Evolutionary conservation across 2,329 filamentous ascomycete genomes (phyloP).

Genomic region (Botrytis tulipae): DNA sequence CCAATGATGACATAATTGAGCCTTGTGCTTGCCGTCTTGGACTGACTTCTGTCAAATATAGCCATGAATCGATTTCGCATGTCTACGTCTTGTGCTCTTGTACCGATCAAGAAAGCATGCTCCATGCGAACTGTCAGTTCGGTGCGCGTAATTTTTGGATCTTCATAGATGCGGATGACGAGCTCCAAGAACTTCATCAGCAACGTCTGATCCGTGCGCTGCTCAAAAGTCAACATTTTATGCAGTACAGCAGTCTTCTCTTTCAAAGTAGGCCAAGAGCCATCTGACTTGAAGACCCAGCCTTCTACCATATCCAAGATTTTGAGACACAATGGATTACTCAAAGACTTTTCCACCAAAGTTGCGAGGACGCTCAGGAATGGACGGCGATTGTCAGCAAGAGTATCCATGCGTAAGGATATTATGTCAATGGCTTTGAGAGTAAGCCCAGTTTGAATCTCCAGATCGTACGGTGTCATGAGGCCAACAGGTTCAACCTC

Average conservation of each 20-base stretch:
- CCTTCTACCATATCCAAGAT: constrained; percentile 89
- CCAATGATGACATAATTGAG: constrained; percentile 84
- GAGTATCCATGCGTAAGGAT: constrained; percentile 84
- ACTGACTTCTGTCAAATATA: constrained; percentile 93
- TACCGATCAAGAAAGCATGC: constrained; percentile 95
- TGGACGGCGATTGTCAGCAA: constrained; percentile 86
- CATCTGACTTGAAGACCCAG: constrained; percentile 95
- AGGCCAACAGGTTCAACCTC: constrained; percentile 55
- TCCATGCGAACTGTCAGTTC: constrained; percentile 97
- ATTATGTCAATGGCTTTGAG: constrained; percentile 94
- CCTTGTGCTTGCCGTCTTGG: constrained; percentile 85
- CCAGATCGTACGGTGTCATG: constrained; percentile 73
- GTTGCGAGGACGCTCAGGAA: constrained; percentile 95
- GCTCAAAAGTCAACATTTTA: constrained; percentile 97
- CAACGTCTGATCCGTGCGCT: constrained; percentile 76
- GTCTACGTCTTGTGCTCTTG: constrained; percentile 86
- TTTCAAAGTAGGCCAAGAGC: constrained; percentile 94
- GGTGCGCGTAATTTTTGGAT: constrained; percentile 90
- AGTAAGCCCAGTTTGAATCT: constrained; percentile 87
- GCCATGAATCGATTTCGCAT: constrained; percentile 97
- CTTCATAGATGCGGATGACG: constrained; percentile 97
- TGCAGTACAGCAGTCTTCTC: constrained; percentile 99
- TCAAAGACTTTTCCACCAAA: constrained; percentile 90
- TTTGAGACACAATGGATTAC: constrained; percentile 83
- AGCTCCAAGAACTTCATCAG: constrained; percentile 91